phyloP scores from a whole-genome alignment of 441 rosid genomes.

The Syzygium syzygioides region DNA sequence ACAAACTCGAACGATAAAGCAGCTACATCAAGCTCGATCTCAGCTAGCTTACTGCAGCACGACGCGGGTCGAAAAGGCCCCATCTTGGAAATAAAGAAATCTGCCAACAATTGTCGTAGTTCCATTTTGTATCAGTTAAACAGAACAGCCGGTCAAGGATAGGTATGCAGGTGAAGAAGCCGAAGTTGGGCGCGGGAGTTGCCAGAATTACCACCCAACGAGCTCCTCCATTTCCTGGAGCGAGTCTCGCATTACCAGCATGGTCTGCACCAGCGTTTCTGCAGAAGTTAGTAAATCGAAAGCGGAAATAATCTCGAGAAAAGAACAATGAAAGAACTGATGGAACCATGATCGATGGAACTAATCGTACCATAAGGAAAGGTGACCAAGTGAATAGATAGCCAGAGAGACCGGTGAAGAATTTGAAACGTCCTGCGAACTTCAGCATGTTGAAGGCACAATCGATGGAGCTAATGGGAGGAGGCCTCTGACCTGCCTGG shows the following conservation, averaged over 20 bases:
- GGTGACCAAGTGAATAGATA: background rate
- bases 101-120: accelerated
- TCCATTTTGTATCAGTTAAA: background rate
- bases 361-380: background rate
- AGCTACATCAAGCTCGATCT: background rate
- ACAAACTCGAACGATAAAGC: background rate
- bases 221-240: background rate
- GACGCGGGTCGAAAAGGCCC: background rate
- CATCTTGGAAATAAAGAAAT: background rate
- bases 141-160: background rate
- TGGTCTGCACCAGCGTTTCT: background rate
- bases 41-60: background rate
- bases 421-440: background rate
- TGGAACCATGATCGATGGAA: background rate
- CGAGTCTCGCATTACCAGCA: background rate
- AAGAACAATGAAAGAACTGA: background rate
- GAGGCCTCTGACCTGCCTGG: background rate
- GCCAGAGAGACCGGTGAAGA: background rate
- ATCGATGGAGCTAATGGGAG: background rate
- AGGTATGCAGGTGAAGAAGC: background rate
- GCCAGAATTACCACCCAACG: background rate
- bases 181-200: background rate
- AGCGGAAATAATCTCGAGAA: background rate
- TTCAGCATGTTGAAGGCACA: background rate
- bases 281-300: background rate